Percentiles rank a stretch among this genome's conserved stretches.
These are phyloP conservation scores for Hibiscus trionum DNA, from an alignment of 345 rosid genomes.

Conservation along the genomic window DNA sequence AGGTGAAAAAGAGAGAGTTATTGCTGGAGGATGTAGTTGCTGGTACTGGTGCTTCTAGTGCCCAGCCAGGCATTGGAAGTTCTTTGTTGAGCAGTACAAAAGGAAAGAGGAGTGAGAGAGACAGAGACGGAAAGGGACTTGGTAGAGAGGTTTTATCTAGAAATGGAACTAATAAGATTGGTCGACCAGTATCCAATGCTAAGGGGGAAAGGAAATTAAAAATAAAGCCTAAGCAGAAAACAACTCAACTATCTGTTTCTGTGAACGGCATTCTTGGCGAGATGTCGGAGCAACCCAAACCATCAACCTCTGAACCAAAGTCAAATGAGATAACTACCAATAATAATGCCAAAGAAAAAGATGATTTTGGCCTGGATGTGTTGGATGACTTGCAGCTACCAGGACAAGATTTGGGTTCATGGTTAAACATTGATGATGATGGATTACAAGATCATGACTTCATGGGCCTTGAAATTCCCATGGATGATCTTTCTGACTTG, in stretches of 20 bases:
- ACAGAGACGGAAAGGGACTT: slow-evolving; percentile 90
- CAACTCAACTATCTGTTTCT: slow-evolving; percentile 65
- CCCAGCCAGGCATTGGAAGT: slow-evolving; percentile 44
- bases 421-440: slow-evolving; percentile 94
- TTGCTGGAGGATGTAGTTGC: slow-evolving; percentile 79
- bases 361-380: slow-evolving; percentile 52
- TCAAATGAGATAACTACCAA: slow-evolving; percentile 30
- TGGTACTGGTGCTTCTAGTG: slow-evolving; percentile 28
- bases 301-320: slow-evolving; percentile 40
- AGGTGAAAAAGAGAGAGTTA: slow-evolving; percentile 84
- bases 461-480: slow-evolving; percentile 95
- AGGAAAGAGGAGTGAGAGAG: slow-evolving; percentile 97
- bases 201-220: slow-evolving; percentile 90
- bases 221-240: slow-evolving; percentile 88
- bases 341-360: slow-evolving; percentile 45
- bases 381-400: slow-evolving; percentile 72
- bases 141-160: slow-evolving; percentile 58
- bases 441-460: slow-evolving; percentile 82
- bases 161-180: slow-evolving; percentile 65
- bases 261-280: slow-evolving; percentile 61
- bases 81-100: slow-evolving; percentile 69
- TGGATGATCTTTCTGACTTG: slow-evolving; percentile 96
- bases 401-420: slow-evolving; percentile 77
- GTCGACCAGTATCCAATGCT: slow-evolving; percentile 64
- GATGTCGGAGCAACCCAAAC: slow-evolving; percentile 55